These are phyloP conservation scores for Rhododendron henanense DNA, from an alignment of 148 eudicot genomes.

Conservation along the genomic window DNA sequence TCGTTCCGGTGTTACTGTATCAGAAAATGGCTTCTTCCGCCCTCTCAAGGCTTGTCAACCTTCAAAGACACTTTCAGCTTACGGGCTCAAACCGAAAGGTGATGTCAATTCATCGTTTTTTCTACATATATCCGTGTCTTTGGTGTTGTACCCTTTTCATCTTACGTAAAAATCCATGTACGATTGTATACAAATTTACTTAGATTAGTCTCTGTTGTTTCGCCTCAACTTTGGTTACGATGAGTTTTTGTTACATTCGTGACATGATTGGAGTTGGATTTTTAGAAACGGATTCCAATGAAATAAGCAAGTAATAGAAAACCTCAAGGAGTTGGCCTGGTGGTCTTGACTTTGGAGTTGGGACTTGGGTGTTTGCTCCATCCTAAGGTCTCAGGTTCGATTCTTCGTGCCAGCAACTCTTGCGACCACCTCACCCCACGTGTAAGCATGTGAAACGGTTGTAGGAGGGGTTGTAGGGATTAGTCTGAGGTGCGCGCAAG, in stretches of 20 bases:
- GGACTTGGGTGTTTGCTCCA: neutral
- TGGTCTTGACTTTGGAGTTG: too few species aligned
- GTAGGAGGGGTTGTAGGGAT: too few species aligned
- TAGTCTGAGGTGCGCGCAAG: too few species aligned
- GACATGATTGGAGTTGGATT: neutral
- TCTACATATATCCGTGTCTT: neutral
- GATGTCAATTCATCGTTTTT: neutral
- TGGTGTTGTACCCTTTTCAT: neutral
- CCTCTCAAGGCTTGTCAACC: conserved; percentile 40
- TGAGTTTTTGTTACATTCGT: too few species aligned
- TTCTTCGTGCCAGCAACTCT: neutral
- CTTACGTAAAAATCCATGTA: neutral
- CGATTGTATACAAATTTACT: neutral
- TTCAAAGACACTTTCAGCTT: conserved; percentile 46
- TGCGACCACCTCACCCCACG: neutral
- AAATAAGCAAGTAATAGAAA: neutral
- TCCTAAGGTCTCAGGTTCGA: neutral
- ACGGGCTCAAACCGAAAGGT: neutral
- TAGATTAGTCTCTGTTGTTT: neutral
- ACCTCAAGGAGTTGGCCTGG: too few species aligned
- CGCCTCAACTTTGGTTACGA: neutral
- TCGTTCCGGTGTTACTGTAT: neutral
- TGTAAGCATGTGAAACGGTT: neutral
- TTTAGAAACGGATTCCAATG: neutral
- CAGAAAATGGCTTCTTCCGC: conserved; percentile 45